Conservation (phyloP, 805 yeast species). For the Hanseniaspora thailandica region DNA sequence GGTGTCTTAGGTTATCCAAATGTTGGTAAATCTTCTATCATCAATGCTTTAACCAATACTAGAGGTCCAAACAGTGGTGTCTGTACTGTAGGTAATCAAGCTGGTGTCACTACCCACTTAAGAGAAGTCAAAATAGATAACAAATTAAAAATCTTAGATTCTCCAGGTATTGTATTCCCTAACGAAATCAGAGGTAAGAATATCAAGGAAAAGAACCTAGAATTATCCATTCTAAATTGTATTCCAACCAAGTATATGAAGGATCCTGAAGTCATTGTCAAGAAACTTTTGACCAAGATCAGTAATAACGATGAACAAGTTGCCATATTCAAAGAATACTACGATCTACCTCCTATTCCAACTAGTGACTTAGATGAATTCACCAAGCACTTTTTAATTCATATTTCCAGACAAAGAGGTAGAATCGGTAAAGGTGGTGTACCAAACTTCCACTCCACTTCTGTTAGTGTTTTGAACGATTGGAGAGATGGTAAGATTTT, state of each 20-base stretch:
- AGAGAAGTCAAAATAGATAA: conserved; percentile 88
- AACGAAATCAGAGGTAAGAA: conserved; percentile 40
- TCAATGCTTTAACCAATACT: conserved; percentile 74
- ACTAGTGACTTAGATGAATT: conserved; percentile 60
- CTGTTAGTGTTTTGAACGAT: conserved; percentile 68
- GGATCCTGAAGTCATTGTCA: conserved; percentile 77
- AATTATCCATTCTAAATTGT: conserved; percentile 76
- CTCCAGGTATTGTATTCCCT: conserved; percentile 98
- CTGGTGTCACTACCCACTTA: conserved; percentile 88
- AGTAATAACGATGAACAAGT: conserved; percentile 67
- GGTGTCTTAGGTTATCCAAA: conserved; percentile 97
- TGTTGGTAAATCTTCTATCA: conserved; percentile 91
- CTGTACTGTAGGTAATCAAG: conserved; percentile 95
- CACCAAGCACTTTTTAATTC: conserved; percentile 77
- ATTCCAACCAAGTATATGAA: conserved; percentile 72
- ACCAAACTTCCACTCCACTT: conserved; percentile 81
- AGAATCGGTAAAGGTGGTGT: conserved; percentile 86
- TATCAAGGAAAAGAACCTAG: conserved; percentile 68
- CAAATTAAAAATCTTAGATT: conserved; percentile 77
- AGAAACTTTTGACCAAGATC: conserved; percentile 62
- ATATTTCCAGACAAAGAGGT: conserved; percentile 85
- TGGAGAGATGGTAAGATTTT: conserved; percentile 94
- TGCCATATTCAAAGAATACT: conserved; percentile 57
- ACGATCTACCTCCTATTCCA: conserved; percentile 71
- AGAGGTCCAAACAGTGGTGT: conserved; percentile 57